Conservation (phyloP, 2,329 filamentous ascomycete genomes). For the Colletotrichum tofieldiae region DNA sequence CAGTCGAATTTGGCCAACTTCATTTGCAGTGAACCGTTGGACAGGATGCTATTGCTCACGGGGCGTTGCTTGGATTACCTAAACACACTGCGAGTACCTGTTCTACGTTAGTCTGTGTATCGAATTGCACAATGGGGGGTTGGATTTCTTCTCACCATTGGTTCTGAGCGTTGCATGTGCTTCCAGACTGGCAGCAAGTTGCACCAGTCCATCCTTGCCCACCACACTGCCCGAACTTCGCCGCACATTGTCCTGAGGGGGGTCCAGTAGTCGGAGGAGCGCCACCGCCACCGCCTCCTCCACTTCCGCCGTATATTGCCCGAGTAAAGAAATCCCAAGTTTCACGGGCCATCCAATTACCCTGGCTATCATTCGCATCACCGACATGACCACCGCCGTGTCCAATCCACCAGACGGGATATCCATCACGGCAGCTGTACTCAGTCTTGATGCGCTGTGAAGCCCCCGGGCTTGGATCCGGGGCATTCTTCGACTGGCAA, state of each 20-base stretch:
- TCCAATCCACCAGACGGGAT: constrained; percentile 51
- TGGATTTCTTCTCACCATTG: not conserved
- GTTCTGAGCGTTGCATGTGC: not conserved
- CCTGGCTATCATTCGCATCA: constrained; percentile 3
- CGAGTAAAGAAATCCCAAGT: constrained; percentile 47
- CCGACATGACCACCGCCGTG: constrained; percentile 47
- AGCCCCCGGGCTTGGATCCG: constrained; percentile 42
- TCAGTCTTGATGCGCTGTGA: constrained; percentile 47
- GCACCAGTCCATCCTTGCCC: not conserved
- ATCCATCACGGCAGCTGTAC: constrained; percentile 48
- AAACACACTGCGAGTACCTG: not conserved
- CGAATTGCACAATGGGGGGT: not conserved
- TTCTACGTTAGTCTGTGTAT: not conserved
- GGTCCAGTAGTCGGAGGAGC: not conserved
- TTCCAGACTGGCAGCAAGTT: not conserved
- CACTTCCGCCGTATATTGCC: not conserved
- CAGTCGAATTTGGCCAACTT: no score
- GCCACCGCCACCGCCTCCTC: not conserved
- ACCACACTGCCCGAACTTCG: not conserved
- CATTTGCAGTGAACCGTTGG: no score
- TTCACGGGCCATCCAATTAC: constrained; percentile 40
- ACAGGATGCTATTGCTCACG: no score
- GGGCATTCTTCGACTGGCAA: constrained; percentile 47
- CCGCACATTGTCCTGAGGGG: not conserved
- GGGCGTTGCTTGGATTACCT: no score